Conservation (phyloP, 2,329 filamentous ascomycete genomes). For the Ascochyta clinopodiicola region DNA sequence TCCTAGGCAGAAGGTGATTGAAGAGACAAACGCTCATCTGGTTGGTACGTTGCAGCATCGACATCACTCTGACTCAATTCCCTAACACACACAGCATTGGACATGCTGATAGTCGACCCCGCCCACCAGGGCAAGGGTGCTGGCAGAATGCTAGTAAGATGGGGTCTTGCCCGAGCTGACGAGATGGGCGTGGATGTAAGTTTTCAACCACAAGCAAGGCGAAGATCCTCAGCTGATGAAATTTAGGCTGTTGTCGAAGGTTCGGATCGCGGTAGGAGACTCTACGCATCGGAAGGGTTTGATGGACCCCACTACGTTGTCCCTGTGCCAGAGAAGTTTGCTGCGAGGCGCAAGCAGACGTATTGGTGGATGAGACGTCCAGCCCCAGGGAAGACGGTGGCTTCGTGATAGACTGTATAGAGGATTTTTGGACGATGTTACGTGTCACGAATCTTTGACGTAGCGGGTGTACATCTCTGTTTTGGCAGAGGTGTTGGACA, state of each 20-base stretch:
- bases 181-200: constrained; percentile 16
- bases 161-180: constrained; percentile 12
- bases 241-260: constrained; percentile 12
- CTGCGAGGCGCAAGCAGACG: constrained; percentile 14
- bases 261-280: constrained; percentile 7
- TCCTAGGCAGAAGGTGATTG: constrained; percentile 14
- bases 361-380: constrained; percentile 14
- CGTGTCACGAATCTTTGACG: no score
- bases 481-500: no score
- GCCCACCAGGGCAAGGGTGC: constrained; percentile 9
- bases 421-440: no score
- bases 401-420: background rate
- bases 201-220: background rate
- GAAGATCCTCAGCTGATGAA: background rate
- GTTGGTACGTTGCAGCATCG: constrained; percentile 1
- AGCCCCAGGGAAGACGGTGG: background rate
- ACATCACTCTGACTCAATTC: background rate
- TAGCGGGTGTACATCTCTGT: no score
- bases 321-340: constrained; percentile 14
- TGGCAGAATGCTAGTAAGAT: constrained; percentile 9
- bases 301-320: constrained; percentile 2
- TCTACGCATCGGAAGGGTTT: constrained; percentile 16
- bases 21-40: constrained; percentile 7
- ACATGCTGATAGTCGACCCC: constrained; percentile 17
- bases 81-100: constrained; percentile 5